A percentile compares a stretch with the other conserved stretches of the same genome.
These are phyloP conservation scores for Xylariaceae sp. DNA, from an alignment of 2,329 filamentous ascomycete genomes.

Conservation along the genomic window DNA sequence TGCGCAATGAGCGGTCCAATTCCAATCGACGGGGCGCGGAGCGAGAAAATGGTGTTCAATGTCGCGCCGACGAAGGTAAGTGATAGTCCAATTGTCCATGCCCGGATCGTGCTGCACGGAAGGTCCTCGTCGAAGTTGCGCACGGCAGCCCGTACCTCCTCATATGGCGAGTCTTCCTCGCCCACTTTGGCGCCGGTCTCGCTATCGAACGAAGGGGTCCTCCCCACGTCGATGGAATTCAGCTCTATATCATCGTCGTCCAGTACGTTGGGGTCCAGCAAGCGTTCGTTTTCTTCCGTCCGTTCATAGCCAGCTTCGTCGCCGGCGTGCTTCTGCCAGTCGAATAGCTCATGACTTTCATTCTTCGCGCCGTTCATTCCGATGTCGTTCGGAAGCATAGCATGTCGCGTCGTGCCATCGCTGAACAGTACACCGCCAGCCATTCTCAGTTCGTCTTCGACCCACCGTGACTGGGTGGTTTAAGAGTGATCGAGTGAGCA, in stretches of 20 bases:
- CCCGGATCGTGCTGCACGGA: slow-evolving; percentile 61
- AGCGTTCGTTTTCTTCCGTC: slow-evolving; percentile 50
- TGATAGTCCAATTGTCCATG: slow-evolving; percentile 57
- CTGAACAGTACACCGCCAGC: background rate
- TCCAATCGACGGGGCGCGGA: slow-evolving; percentile 56
- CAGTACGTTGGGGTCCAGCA: slow-evolving; percentile 50
- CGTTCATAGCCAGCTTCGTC: slow-evolving; percentile 35
- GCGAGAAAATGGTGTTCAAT: slow-evolving; percentile 59
- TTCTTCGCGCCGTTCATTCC: background rate
- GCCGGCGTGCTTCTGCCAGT: slow-evolving; percentile 33
- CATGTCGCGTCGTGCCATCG: background rate
- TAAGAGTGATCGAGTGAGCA: background rate
- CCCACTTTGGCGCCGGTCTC: slow-evolving; percentile 33
- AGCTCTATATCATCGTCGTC: slow-evolving; percentile 39
- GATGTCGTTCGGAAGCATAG: background rate
- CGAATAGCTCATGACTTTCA: slow-evolving; percentile 12
- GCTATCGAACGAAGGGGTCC: slow-evolving; percentile 25
- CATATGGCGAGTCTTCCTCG: slow-evolving; percentile 57
- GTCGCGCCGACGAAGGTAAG: slow-evolving; percentile 54
- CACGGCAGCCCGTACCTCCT: slow-evolving; percentile 60
- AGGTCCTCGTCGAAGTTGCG: slow-evolving; percentile 60
- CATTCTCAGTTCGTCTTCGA: background rate
- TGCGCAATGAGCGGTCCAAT: slow-evolving; percentile 58
- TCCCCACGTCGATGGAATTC: slow-evolving; percentile 19
- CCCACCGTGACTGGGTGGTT: too few relatives aligned